These are phyloP conservation scores for Termitomyces sp. DNA, from an alignment of 1,284 basidiomycete species.

Conservation along the genomic window DNA sequence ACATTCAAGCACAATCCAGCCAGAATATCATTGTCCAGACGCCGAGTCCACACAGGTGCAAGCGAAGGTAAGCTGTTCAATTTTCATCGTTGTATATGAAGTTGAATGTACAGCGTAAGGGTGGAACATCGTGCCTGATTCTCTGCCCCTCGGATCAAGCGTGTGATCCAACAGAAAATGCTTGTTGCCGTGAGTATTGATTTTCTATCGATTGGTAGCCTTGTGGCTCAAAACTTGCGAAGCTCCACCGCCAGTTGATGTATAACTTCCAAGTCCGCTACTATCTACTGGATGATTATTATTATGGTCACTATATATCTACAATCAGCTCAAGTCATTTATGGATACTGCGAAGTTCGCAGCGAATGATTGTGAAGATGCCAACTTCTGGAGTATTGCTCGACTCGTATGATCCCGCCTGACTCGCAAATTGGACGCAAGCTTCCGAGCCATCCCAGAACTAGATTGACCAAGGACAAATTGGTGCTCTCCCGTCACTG, in stretches of 20 bases:
- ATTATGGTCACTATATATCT: constrained; percentile 7
- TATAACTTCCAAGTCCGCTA: constrained; percentile 23
- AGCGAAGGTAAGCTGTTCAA: constrained; percentile 30
- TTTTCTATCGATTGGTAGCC: background rate
- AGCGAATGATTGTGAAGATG: constrained; percentile 58
- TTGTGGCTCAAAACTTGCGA: background rate
- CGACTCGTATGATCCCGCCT: constrained; percentile 48
- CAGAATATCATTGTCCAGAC: constrained; percentile 57
- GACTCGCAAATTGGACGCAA: constrained; percentile 52
- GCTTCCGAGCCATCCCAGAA: constrained; percentile 53
- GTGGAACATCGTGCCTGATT: constrained; percentile 42
- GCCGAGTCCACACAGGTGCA: constrained; percentile 38
- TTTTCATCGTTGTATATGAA: background rate
- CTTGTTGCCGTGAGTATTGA: constrained; percentile 72
- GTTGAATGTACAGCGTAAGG: constrained; percentile 21
- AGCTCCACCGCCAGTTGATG: constrained; percentile 46
- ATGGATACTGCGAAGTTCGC: constrained; percentile 71
- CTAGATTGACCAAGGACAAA: constrained; percentile 56
- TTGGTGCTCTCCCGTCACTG: constrained; percentile 42
- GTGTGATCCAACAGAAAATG: constrained; percentile 65
- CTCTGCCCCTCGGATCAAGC: constrained; percentile 57
- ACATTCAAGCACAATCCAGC: constrained; percentile 90
- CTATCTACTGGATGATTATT: constrained; percentile 3
- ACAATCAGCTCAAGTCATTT: constrained; percentile 29
- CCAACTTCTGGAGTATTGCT: constrained; percentile 51